Conservation (phyloP, 1,284 basidiomycete genomes). For the Cutaneotrichosporon sp. region DNA sequence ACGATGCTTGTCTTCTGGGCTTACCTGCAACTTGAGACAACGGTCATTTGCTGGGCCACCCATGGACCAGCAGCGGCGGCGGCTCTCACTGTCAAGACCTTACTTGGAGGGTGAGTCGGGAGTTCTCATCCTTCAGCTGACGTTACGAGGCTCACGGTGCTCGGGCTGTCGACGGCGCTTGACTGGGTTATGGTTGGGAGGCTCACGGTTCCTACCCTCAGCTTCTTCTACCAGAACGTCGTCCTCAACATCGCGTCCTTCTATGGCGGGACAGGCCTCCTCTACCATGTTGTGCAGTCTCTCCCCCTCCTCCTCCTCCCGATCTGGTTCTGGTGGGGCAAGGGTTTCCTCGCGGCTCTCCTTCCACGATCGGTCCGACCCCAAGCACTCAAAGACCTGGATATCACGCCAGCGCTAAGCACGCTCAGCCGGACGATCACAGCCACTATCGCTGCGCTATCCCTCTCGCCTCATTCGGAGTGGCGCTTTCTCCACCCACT, state of each 20-base stretch:
- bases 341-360: slow-evolving; percentile 55
- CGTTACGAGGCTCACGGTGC: slow-evolving; percentile 28
- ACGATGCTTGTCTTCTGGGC: slow-evolving; percentile 86
- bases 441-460: slow-evolving; percentile 73
- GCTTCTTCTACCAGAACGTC: slow-evolving; percentile 80
- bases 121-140: neutral
- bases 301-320: slow-evolving; percentile 79
- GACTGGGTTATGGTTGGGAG: slow-evolving; percentile 49
- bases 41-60: neutral
- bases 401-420: slow-evolving; percentile 41
- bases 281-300: slow-evolving; percentile 87
- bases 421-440: slow-evolving; percentile 61
- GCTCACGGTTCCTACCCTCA: slow-evolving; percentile 54
- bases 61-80: neutral
- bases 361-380: slow-evolving; percentile 49
- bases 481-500: slow-evolving; percentile 95
- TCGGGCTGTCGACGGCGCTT: slow-evolving; percentile 38
- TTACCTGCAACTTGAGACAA: slow-evolving; percentile 59
- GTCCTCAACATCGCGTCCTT: slow-evolving; percentile 85
- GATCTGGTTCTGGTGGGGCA: slow-evolving; percentile 68
- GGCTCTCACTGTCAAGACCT: slow-evolving; percentile 8
- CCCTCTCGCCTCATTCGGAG: slow-evolving; percentile 86
- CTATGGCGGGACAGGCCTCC: slow-evolving; percentile 83
- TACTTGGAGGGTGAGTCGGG: slow-evolving; percentile 20
- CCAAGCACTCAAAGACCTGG: slow-evolving; percentile 10